Percentiles rank a stretch among this genome's conserved stretches.
phyloP scores from a whole-genome alignment of 1,284 basidiomycete species.

The Tilletia horrida region DNA sequence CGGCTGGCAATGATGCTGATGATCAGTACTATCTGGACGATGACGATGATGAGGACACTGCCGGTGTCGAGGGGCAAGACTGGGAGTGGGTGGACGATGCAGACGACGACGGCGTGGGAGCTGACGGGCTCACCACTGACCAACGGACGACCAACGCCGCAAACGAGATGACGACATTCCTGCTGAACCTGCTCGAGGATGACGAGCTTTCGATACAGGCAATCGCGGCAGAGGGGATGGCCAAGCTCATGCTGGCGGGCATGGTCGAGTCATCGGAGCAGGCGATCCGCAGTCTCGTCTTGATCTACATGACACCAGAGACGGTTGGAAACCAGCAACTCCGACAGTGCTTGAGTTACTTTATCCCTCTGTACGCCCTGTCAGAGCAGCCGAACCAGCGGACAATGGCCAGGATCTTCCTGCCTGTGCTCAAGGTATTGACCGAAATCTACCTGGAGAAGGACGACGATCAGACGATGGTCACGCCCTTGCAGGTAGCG shows the following conservation, averaged over 20 bases:
- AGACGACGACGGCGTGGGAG: not conserved
- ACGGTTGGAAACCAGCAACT: slow-evolving; percentile 80
- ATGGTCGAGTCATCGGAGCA: slow-evolving; percentile 54
- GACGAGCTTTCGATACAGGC: slow-evolving; percentile 73
- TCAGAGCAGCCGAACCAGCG: slow-evolving; percentile 76
- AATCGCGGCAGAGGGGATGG: slow-evolving; percentile 74
- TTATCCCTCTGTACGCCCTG: slow-evolving; percentile 90
- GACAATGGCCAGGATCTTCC: slow-evolving; percentile 76
- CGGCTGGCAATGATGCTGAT: slow-evolving; percentile 11
- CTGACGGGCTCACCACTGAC: slow-evolving; percentile 1
- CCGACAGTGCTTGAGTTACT: slow-evolving; percentile 89
- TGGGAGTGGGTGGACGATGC: slow-evolving; percentile 14
- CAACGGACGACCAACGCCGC: slow-evolving; percentile 27
- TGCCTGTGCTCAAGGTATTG: slow-evolving; percentile 71
- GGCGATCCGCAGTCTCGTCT: slow-evolving; percentile 71
- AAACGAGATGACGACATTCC: slow-evolving; percentile 42
- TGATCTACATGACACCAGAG: slow-evolving; percentile 82
- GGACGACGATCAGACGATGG: slow-evolving; percentile 74
- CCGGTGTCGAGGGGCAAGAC: slow-evolving; percentile 9
- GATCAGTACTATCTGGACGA: slow-evolving; percentile 21
- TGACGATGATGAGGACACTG: slow-evolving; percentile 9
- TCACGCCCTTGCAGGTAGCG: slow-evolving; percentile 74
- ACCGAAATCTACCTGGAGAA: slow-evolving; percentile 68
- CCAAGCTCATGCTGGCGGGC: slow-evolving; percentile 84
- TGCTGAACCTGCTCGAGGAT: slow-evolving; percentile 61